A percentile compares a stretch with the other conserved stretches of the same genome.
These are phyloP conservation scores for Apostasia ramifera DNA, from an alignment of 106 monocot genomes.

Conservation along the genomic window DNA sequence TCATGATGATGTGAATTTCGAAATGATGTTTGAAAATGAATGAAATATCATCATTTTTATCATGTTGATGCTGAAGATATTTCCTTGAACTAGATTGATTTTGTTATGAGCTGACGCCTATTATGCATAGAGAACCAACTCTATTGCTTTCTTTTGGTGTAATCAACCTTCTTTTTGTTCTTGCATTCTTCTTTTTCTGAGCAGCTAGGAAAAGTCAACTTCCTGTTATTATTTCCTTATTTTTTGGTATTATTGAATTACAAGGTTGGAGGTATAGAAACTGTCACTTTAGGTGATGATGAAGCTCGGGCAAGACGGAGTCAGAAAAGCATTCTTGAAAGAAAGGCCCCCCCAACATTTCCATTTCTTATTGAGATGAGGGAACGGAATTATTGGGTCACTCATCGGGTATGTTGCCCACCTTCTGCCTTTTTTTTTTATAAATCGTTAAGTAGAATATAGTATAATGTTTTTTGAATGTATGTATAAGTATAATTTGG, in stretches of 20 bases:
- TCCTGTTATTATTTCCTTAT: neutral
- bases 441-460: neutral
- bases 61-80: no score
- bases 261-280: conserved; percentile 89
- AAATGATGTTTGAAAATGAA: no score
- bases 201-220: no score
- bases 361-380: conserved; percentile 99
- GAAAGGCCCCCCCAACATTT: conserved; percentile 93
- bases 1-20: no score
- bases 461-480: neutral
- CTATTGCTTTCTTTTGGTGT: no score
- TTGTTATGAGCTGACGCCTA: no score
- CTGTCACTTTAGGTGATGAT: conserved; percentile 89
- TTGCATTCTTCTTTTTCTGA: no score
- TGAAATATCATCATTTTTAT: no score
- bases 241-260: neutral
- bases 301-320: conserved; percentile 88
- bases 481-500: neutral
- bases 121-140: no score
- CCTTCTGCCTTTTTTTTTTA: neutral
- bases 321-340: conserved; percentile 92
- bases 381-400: conserved; percentile 88
- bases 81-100: no score
- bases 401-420: conserved; percentile 64
- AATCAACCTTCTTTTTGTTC: no score